These are phyloP conservation scores for Marasmius fiardii DNA, from an alignment of 1,284 basidiomycete genomes.

Conservation along the genomic window DNA sequence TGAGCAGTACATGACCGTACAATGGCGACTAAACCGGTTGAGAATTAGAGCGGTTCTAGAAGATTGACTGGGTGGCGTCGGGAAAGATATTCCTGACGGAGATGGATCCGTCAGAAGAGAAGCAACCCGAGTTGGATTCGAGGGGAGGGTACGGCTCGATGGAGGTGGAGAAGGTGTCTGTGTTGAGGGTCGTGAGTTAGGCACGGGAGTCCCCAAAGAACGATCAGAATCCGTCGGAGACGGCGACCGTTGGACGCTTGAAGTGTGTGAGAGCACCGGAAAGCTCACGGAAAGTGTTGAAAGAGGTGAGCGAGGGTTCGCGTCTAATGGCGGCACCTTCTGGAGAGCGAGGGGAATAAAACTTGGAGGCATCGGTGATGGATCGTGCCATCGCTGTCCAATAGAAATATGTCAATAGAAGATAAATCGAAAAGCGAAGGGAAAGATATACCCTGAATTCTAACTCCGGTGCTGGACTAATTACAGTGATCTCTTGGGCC, in stretches of 20 bases:
- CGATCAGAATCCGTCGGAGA: not conserved
- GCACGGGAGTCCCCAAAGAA: not conserved
- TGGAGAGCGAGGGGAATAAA: conserved; percentile 26
- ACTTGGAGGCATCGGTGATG: conserved; percentile 55
- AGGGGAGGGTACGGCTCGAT: not conserved
- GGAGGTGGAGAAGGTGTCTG: conserved; percentile 9
- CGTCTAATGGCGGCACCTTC: not conserved
- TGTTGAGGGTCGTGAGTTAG: conserved; percentile 5
- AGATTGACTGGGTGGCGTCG: conserved; percentile 59
- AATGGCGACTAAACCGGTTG: conserved; percentile 64
- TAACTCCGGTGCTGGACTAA: conserved; percentile 66
- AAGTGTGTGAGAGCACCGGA: not conserved
- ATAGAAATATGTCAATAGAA: conserved; percentile 7
- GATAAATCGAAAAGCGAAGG: not conserved
- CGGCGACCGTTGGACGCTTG: not conserved
- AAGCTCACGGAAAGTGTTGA: conserved; percentile 9
- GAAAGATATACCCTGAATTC: conserved; percentile 56
- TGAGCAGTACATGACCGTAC: conserved; percentile 63
- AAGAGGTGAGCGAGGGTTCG: conserved; percentile 2
- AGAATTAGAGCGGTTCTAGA: conserved; percentile 71
- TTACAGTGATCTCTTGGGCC: conserved; percentile 70
- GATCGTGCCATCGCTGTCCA: conserved; percentile 66
- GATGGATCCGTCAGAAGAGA: conserved; percentile 9
- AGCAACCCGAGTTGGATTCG: not conserved
- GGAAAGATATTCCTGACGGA: conserved; percentile 30